Base-by-base conservation (phyloP, 345 rosid genomes). In the Rhodamnia rubescens region DNA sequence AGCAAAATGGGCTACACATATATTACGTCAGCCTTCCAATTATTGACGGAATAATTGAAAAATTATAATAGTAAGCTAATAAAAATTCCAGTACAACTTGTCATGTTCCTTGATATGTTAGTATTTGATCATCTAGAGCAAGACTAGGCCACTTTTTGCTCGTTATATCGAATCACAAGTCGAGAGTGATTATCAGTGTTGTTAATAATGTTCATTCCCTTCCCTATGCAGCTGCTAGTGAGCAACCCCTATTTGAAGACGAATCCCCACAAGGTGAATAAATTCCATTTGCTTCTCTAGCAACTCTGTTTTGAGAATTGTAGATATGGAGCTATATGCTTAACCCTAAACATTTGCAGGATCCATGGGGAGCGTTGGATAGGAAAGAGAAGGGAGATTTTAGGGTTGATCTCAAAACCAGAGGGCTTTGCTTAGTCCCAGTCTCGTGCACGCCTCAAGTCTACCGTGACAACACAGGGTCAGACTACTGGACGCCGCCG, bases 351-450 rank as follows among this genome's bases (percentile, higher is more conserved):
- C 42, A 22, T 81, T 47, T 58, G 85, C 90, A 96, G 98, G 98
- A 95, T 87, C 91, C 89, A 78, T 96, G 96, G 97, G 95, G 92
- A 87, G 90, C 92, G 16, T 84, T 94, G 89, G 97, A 92, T 1
- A 91, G 92, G 84, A 93, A 90, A 87, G 95, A 91, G 3, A 91
- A 91, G 85, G 93, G 88, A 84, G 93, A 95, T 7, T 54, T 53
- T 47, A 92, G 90, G 87, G 44, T 88, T 51, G 99, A 95, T 87
- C 85, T 96, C 27, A 91, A 88, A 86, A 94, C 95, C 90, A 92
- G 93, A 88, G 99, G 99, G 7, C 95, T 96, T 78, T 94, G 99
- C 89, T 91, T 96, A 86, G 94, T 96, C 88, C 99, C 99, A 1
- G 84, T 92, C 75, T 91, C 97, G 2, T 93, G 90, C 84, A 92